A percentile compares a stretch with the other conserved stretches of the same genome.
Conservation (phyloP, 305 asterid genomes). For the Fraxinus greggii region DNA sequence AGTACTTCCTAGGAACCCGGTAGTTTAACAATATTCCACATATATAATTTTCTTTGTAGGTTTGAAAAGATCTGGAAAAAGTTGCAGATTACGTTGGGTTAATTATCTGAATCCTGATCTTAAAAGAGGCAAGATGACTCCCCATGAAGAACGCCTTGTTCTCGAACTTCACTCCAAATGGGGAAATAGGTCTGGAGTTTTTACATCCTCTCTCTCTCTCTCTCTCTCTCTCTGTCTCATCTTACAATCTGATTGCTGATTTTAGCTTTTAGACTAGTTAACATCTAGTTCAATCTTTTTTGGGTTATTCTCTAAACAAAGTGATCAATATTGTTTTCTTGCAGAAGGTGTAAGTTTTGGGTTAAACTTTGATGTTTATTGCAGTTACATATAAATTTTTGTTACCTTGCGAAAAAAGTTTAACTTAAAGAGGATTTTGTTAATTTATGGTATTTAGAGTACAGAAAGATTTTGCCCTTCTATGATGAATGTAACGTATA, state of each 20-base stretch:
- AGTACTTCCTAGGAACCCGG: slow-evolving; percentile 23
- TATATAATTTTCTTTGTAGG: slow-evolving; percentile 38
- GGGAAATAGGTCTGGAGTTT: slow-evolving; percentile 66
- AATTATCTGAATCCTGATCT: slow-evolving; percentile 89
- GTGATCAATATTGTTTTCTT: background rate
- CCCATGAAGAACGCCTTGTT: slow-evolving; percentile 69
- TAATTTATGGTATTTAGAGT: too few relatives aligned
- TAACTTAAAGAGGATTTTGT: too few relatives aligned
- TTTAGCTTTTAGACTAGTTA: background rate
- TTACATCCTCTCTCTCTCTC: background rate
- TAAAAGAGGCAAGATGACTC: slow-evolving; percentile 78
- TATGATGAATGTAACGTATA: background rate
- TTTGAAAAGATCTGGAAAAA: slow-evolving; percentile 84
- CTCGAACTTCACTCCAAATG: slow-evolving; percentile 78
- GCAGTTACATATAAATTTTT: too few relatives aligned
- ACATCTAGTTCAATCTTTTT: background rate
- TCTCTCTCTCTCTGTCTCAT: background rate
- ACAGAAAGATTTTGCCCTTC: background rate
- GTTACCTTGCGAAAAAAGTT: too few relatives aligned
- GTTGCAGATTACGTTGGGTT: slow-evolving; percentile 98
- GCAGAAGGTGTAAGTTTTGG: too few relatives aligned
- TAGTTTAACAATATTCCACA: slow-evolving; percentile 23
- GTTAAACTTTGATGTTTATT: too few relatives aligned
- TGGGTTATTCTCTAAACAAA: background rate
- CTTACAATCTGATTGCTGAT: background rate